Conservation (phyloP, 2,329 filamentous ascomycete species). For the Thelonectria discophora region DNA sequence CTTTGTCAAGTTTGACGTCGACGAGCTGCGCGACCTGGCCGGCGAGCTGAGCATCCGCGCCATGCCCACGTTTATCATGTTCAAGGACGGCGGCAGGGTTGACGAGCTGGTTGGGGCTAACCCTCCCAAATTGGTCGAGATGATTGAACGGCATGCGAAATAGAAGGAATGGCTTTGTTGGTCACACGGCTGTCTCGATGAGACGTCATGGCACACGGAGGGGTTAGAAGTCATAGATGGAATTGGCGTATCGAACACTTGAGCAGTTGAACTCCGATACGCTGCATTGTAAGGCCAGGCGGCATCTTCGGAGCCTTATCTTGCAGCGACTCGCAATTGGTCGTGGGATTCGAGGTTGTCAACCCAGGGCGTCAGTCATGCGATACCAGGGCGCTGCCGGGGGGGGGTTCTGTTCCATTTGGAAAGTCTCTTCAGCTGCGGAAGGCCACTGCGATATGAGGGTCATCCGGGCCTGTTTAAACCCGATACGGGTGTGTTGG, state of each 20-base stretch:
- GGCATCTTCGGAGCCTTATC: no score
- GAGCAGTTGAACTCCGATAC: no score
- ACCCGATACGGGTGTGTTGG: background rate
- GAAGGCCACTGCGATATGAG: background rate
- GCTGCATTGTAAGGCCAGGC: no score
- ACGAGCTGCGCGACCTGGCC: conserved; percentile 78
- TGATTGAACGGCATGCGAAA: conserved; percentile 30
- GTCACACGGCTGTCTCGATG: background rate
- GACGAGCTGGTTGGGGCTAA: conserved; percentile 83
- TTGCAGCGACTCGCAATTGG: background rate
- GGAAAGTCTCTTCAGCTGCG: background rate
- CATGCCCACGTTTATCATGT: conserved; percentile 92
- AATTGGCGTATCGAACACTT: no score
- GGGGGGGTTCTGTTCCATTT: background rate
- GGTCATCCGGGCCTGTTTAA: background rate
- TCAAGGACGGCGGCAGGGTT: conserved; percentile 79
- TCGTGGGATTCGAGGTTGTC: background rate
- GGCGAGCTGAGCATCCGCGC: conserved; percentile 82
- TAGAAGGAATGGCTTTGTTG: background rate
- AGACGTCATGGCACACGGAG: no score
- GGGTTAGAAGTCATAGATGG: no score
- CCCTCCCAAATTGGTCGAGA: conserved; percentile 53
- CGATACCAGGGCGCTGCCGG: background rate
- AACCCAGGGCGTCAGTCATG: background rate
- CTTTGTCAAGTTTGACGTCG: conserved; percentile 94